Evolutionary conservation across 257 asterid species (phyloP).

Genomic region (Solanum gracilifrons): DNA sequence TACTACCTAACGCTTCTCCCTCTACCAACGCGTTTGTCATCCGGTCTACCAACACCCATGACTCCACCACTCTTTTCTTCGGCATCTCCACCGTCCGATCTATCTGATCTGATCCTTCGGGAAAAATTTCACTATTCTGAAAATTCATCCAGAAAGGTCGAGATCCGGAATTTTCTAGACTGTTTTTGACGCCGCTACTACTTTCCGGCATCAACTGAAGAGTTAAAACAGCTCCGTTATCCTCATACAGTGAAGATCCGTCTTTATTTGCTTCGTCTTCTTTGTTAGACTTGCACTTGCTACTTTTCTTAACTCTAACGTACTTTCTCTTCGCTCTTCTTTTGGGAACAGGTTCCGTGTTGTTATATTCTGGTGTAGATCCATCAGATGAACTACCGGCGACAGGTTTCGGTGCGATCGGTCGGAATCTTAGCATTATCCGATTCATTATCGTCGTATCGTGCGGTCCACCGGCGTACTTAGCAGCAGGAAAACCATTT

Average conservation of each 20-base stretch:
- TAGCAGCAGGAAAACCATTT: background rate
- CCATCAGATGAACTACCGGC: slow-evolving; percentile 11
- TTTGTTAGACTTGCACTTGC: background rate
- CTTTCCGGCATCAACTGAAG: background rate
- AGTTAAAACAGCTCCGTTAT: background rate
- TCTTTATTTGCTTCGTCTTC: background rate
- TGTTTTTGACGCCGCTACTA: background rate
- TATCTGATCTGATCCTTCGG: background rate
- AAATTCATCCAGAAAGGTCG: background rate
- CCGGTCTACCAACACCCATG: slow-evolving; percentile 33
- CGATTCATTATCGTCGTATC: background rate
- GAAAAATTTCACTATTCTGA: background rate
- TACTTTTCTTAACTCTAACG: slow-evolving; percentile 29
- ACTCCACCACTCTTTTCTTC: slow-evolving; percentile 16
- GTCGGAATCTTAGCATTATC: slow-evolving; percentile 6
- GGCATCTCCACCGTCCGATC: slow-evolving; percentile 10
- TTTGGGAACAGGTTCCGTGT: background rate
- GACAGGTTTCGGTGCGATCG: slow-evolving; percentile 41
- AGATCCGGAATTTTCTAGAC: background rate
- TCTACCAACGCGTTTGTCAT: slow-evolving; percentile 9
- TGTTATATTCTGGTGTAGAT: background rate
- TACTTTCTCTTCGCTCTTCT: slow-evolving; percentile 32
- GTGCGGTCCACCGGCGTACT: background rate
- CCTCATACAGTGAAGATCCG: background rate
- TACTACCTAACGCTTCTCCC: slow-evolving; percentile 12